Conservation (phyloP, 2,329 filamentous ascomycete species). For the Conoideocrella luteorostrata region DNA sequence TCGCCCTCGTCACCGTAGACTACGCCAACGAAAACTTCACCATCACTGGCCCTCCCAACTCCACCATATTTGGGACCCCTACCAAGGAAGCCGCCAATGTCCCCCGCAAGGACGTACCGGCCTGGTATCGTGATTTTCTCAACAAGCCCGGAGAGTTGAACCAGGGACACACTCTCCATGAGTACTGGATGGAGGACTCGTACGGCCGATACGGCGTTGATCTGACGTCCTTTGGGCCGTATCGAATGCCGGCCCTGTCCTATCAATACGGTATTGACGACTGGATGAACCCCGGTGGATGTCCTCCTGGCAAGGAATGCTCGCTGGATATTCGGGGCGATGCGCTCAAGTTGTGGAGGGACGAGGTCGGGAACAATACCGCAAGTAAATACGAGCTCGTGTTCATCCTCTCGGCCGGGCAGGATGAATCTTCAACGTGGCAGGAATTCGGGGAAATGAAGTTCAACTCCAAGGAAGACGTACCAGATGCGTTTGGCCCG, state of each 20-base stretch:
- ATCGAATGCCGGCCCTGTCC: conserved; percentile 38
- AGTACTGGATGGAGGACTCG: conserved; percentile 53
- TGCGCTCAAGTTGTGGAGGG: conserved; percentile 41
- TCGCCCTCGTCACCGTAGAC: conserved; percentile 46
- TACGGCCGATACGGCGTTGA: conserved; percentile 46
- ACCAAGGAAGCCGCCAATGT: conserved; percentile 35
- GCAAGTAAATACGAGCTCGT: conserved; percentile 42
- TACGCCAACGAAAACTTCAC: conserved; percentile 44
- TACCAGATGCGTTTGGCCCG: conserved; percentile 43
- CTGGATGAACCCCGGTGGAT: conserved; percentile 41
- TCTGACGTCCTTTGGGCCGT: conserved; percentile 45
- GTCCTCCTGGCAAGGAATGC: conserved; percentile 35
- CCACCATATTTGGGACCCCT: conserved; percentile 45
- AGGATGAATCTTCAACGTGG: conserved; percentile 50
- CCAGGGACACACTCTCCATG: conserved; percentile 45
- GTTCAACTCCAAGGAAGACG: conserved; percentile 38
- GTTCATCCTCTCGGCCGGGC: conserved; percentile 48
- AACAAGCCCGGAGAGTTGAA: conserved; percentile 44
- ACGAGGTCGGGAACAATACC: conserved; percentile 43
- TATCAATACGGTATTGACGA: conserved; percentile 46
- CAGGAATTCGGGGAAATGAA: conserved; percentile 52
- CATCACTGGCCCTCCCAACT: conserved; percentile 37
- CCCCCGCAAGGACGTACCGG: conserved; percentile 38
- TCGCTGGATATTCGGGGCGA: conserved; percentile 42
- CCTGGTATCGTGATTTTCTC: conserved; percentile 44